These are phyloP conservation scores for Phytophthora europaea DNA, from an alignment of 352 stramenopile species.

Conservation along the genomic window DNA sequence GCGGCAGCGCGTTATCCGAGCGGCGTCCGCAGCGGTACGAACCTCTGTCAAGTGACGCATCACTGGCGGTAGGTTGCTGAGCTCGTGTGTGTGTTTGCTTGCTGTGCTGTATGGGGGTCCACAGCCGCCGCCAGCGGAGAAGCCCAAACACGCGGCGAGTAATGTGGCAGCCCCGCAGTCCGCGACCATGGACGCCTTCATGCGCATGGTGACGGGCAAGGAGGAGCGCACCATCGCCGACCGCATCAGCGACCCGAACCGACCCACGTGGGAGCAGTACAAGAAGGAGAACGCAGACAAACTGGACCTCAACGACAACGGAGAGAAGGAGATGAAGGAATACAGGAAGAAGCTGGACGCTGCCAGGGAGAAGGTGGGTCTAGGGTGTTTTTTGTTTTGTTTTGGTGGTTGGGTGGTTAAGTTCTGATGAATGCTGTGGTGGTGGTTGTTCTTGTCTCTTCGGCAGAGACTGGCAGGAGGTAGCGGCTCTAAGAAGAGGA, in stretches of 20 bases:
- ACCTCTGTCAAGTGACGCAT: background rate
- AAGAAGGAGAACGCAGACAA: constrained; percentile 97
- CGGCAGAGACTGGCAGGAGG: constrained; percentile 69
- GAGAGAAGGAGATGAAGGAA: constrained; percentile 95
- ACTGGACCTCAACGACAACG: constrained; percentile 87
- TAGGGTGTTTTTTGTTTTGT: too few relatives aligned
- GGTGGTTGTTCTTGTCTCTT: background rate
- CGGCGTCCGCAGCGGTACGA: constrained; percentile 45
- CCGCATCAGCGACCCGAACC: constrained; percentile 94
- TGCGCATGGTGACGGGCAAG: constrained; percentile 94
- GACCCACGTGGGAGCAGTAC: constrained; percentile 97
- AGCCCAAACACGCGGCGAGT: constrained; percentile 22
- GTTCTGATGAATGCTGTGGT: background rate
- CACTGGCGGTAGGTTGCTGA: background rate
- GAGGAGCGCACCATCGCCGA: constrained; percentile 95
- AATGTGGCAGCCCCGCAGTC: constrained; percentile 45
- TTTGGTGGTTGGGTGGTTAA: background rate
- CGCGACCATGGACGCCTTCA: constrained; percentile 94
- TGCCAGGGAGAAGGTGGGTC: constrained; percentile 84
- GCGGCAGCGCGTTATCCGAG: constrained; percentile 68
- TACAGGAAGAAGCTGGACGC: constrained; percentile 95
- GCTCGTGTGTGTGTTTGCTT: background rate
- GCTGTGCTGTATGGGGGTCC: background rate
- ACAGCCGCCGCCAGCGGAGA: constrained; percentile 33
- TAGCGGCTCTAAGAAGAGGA: constrained; percentile 81